Evolutionary conservation across 2,329 filamentous ascomycete genomes (phyloP).

Genomic region (Graphilbum fragrans): DNA sequence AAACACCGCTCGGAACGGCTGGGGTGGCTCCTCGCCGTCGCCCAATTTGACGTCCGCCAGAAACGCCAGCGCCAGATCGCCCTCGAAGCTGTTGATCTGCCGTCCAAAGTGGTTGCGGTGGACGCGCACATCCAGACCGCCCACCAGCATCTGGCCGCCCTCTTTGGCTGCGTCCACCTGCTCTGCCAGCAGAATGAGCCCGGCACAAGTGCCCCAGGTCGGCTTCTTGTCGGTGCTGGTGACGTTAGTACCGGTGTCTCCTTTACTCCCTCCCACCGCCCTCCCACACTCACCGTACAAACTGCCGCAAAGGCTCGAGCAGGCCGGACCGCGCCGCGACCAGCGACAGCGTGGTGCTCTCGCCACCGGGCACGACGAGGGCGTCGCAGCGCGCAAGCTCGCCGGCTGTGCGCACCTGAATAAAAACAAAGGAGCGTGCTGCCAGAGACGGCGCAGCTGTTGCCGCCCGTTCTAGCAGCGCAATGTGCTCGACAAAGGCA

Average conservation of each 20-base stretch:
- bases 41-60: slow-evolving; percentile 23
- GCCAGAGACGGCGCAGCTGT: neutral
- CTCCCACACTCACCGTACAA: slow-evolving; percentile 61
- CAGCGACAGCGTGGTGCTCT: slow-evolving; percentile 86
- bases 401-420: slow-evolving; percentile 65
- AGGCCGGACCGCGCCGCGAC: slow-evolving; percentile 73
- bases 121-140: slow-evolving; percentile 79
- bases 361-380: slow-evolving; percentile 83
- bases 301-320: slow-evolving; percentile 72
- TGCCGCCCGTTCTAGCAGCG: slow-evolving; percentile 59
- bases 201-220: slow-evolving; percentile 93
- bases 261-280: neutral
- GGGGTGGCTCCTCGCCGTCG: slow-evolving; percentile 8
- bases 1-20: slow-evolving; percentile 74
- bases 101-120: slow-evolving; percentile 92
- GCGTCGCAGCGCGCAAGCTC: slow-evolving; percentile 67
- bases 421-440: slow-evolving; percentile 24
- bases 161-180: slow-evolving; percentile 80
- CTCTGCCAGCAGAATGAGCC: slow-evolving; percentile 81
- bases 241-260: neutral
- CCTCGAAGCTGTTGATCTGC: slow-evolving; percentile 84
- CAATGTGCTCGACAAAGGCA: slow-evolving; percentile 80
- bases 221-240: slow-evolving; percentile 65
- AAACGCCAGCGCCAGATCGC: slow-evolving; percentile 61
- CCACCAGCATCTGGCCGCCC: slow-evolving; percentile 85